Conservation (phyloP, 257 asterid genomes). For the Handroanthus guayacan region DNA sequence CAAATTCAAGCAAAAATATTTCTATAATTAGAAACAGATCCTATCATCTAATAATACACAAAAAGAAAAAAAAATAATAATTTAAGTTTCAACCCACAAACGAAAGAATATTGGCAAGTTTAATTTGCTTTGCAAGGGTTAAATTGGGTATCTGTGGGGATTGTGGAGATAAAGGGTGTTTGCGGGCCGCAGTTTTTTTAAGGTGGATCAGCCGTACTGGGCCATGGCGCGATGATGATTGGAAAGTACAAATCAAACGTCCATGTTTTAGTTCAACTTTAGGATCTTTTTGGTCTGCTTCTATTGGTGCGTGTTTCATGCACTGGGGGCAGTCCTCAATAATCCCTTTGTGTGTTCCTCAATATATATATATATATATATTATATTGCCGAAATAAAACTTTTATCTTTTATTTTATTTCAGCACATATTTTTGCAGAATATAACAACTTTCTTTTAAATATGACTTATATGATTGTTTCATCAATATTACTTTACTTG, state of each 20-base stretch:
- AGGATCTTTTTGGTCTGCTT: slow-evolving; percentile 24
- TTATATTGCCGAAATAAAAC: not conserved
- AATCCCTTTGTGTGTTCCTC: not conserved
- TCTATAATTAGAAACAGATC: too few relatives aligned
- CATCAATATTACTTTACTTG: too few relatives aligned
- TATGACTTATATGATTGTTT: too few relatives aligned
- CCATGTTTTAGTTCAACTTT: not conserved
- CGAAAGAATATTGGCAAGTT: not conserved
- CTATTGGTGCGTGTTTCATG: slow-evolving; percentile 5
- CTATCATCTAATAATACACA: not conserved
- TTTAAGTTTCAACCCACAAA: not conserved
- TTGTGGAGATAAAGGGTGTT: not conserved
- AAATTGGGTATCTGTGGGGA: not conserved
- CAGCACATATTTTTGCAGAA: too few relatives aligned
- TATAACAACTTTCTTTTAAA: too few relatives aligned
- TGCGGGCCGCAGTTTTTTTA: slow-evolving; percentile 11
- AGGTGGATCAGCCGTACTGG: slow-evolving; percentile 24
- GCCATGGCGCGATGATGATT: not conserved
- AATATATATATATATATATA: not conserved
- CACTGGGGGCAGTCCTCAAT: not conserved
- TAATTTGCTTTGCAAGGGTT: not conserved
- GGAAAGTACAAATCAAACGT: slow-evolving; percentile 23
- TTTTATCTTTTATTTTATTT: too few relatives aligned
- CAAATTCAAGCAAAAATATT: too few relatives aligned
- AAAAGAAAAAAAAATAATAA: not conserved